Evolutionary conservation across 225 moss, liverwort and hornwort genomes (phyloP), one percentile per base, ranked within the genome.

Genomic region (Antitrichia curtipendula): DNA sequence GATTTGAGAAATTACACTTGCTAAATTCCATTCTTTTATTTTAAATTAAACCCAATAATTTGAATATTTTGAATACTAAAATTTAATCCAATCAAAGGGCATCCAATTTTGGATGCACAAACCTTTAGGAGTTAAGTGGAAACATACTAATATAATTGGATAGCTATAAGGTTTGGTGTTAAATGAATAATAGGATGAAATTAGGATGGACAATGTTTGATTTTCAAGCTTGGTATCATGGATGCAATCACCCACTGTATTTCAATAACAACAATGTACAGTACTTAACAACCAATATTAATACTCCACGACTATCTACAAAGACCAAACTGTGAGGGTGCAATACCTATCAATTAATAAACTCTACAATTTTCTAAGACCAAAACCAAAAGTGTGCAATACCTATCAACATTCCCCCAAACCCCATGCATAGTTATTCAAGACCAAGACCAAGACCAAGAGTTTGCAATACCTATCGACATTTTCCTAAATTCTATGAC

Each of bases 371-470:
- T 16, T 43, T 28, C 15, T 43, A 16, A 27, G 3, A 28, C 16
- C 28, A 9, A 71, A 43, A 43, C 0, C 2, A 0, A 3, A 2
- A 43, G 2, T 16, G 0, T 71, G 3, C 10, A 45, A 45, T 8
- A 71, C 3, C 72, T 72, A 72, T 29, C 6, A 45, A 16, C 0
- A 0, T 72, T 28, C 28, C 0, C 2, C 2, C 17, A 72, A 72
- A 72, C 0, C 16, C 17, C 1, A 28, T 16, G 6, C 17, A 5
- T 45, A 45, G 28, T 45, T n/a, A n/a, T n/a, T n/a, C n/a, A n/a
- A n/a, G n/a, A n/a, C n/a, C 3, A 27, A 28, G 3, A 45, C 3
- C 1, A 27, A 71, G 23, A 16, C 0, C 0, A 0, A 0, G 1
- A 45, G 10, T 45, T 45, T 17, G 1, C 10, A 72, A 45, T 17